Evolutionary conservation across 2,329 filamentous ascomycete species (phyloP).

Genomic region (Rhynchosporium graminicola): DNA sequence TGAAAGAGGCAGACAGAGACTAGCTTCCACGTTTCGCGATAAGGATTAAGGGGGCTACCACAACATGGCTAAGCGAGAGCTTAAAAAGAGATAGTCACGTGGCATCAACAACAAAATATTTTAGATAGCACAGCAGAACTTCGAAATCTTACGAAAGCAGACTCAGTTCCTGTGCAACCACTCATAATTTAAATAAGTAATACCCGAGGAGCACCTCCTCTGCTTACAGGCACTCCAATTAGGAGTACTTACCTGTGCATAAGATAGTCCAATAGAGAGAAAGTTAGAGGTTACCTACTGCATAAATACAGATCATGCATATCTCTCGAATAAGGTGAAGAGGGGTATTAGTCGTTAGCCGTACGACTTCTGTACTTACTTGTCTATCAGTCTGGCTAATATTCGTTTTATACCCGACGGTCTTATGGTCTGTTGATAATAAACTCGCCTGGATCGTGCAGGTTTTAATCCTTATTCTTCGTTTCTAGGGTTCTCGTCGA

Average conservation of each 20-base stretch:
- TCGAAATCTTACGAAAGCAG: neutral
- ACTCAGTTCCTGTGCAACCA: neutral
- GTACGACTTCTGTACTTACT: neutral
- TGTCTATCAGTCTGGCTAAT: constrained; percentile 2
- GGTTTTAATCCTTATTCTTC: neutral
- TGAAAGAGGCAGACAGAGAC: too few species aligned
- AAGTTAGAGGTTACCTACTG: neutral
- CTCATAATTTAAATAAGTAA: neutral
- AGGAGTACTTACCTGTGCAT: neutral
- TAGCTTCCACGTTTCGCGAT: too few species aligned
- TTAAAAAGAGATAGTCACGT: neutral
- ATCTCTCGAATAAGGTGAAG: neutral
- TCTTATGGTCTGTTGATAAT: constrained; percentile 3
- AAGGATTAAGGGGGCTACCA: too few species aligned
- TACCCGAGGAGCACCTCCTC: neutral
- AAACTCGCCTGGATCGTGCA: constrained; percentile 2
- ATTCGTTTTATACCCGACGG: neutral
- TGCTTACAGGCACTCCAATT: constrained; percentile 2
- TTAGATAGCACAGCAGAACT: neutral
- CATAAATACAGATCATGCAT: constrained; percentile 1
- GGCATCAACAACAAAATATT: constrained; percentile 4
- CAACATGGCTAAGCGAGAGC: neutral
- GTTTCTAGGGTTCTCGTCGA: neutral
- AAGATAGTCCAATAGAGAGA: constrained; percentile 3
- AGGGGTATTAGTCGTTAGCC: neutral